Evolutionary conservation across 441 rosid species (phyloP).

Genomic region (Bocquillonia castaneifolia): DNA sequence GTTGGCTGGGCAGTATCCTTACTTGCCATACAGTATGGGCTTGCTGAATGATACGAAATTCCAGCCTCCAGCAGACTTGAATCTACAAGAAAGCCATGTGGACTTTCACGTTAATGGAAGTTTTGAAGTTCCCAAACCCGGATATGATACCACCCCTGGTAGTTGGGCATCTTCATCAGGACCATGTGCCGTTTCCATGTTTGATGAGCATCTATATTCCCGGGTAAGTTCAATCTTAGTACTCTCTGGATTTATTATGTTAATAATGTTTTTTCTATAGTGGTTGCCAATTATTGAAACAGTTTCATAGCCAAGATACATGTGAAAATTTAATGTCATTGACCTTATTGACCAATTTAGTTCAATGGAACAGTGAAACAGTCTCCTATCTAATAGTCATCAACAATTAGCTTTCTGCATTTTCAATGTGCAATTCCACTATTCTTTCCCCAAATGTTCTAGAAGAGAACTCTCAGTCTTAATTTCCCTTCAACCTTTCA

Average conservation of each 20-base stretch:
- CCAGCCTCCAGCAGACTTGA: slow-evolving; percentile 48
- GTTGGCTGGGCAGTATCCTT: slow-evolving; percentile 40
- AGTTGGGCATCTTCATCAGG: slow-evolving; percentile 62
- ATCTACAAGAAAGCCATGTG: slow-evolving; percentile 41
- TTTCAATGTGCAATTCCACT: neutral
- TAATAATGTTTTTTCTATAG: neutral
- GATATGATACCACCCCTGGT: slow-evolving; percentile 36
- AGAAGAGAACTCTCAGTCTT: neutral
- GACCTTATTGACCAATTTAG: neutral
- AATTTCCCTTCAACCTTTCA: neutral
- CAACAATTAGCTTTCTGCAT: neutral
- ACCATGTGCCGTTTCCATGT: slow-evolving; percentile 52
- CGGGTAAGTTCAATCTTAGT: slow-evolving; percentile 35
- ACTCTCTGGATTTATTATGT: neutral
- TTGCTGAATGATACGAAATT: slow-evolving; percentile 44
- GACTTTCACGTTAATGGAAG: slow-evolving; percentile 55
- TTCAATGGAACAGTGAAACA: neutral
- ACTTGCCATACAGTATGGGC: slow-evolving; percentile 44
- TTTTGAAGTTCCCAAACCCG: slow-evolving; percentile 53
- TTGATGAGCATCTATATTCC: slow-evolving; percentile 52
- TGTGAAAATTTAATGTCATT: neutral
- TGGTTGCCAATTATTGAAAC: neutral
- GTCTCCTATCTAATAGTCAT: no score
- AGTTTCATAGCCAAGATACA: neutral
- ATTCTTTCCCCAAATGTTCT: neutral